phyloP scores from a whole-genome alignment of 345 rosid species.

The Brassica incana region DNA sequence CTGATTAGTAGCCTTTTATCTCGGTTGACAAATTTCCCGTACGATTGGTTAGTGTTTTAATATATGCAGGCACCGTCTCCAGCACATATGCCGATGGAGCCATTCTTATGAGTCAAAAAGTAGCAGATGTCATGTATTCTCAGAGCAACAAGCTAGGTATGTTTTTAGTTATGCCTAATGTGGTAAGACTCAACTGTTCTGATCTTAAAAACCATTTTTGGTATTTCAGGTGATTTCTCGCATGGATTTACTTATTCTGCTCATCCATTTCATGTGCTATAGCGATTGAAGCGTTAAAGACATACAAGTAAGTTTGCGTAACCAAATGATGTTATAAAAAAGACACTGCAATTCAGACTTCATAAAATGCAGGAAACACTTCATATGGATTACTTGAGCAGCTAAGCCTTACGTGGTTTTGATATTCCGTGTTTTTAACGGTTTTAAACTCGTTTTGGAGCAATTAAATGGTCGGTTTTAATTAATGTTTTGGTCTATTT shows the following conservation, averaged over 20 bases:
- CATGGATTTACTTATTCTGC: slow-evolving; percentile 98
- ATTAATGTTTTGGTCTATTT: no score
- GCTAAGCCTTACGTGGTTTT: no score
- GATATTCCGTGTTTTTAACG: no score
- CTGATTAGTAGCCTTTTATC: neutral
- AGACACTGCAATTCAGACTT: no score
- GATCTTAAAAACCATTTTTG: neutral
- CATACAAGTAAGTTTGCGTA: slow-evolving; percentile 56
- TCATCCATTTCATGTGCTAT: slow-evolving; percentile 96
- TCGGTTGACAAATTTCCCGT: neutral
- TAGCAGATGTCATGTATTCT: slow-evolving; percentile 81
- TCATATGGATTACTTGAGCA: no score
- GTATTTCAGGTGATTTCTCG: slow-evolving; percentile 63
- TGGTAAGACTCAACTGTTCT: neutral
- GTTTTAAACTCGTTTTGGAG: no score
- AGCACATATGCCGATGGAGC: slow-evolving; percentile 93
- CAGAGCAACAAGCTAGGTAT: slow-evolving; percentile 95
- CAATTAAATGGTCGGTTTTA: no score
- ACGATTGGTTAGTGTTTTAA: neutral
- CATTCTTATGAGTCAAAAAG: slow-evolving; percentile 75
- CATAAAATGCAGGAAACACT: no score
- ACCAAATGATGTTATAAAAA: no score
- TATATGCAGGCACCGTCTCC: slow-evolving; percentile 77
- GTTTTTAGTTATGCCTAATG: slow-evolving; percentile 1
- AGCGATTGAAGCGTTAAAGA: slow-evolving; percentile 70